Evolutionary conservation across 2,329 filamentous ascomycete species (phyloP).

Genomic region (Monosporascus ibericus): DNA sequence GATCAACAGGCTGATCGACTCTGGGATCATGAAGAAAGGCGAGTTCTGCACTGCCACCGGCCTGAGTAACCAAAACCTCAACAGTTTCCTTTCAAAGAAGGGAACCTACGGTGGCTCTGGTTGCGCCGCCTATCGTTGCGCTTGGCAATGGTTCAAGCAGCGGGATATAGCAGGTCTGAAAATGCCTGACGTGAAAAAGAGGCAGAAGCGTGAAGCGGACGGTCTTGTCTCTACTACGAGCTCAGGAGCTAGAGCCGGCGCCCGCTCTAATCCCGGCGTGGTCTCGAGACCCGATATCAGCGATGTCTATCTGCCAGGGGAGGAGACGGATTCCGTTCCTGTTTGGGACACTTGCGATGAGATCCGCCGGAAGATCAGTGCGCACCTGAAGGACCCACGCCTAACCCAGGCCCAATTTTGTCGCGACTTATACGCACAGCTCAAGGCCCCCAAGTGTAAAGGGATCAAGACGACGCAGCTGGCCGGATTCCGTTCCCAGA

Average conservation of each 20-base stretch:
- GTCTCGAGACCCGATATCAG: constrained; percentile 27
- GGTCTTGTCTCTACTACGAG: not conserved
- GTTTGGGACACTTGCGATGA: constrained; percentile 53
- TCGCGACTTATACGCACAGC: constrained; percentile 31
- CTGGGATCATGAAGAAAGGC: constrained; percentile 13
- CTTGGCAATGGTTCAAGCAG: constrained; percentile 13
- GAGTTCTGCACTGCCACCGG: constrained; percentile 12
- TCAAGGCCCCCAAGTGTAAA: constrained; percentile 25
- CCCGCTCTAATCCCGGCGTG: constrained; percentile 1
- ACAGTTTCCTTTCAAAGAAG: constrained; percentile 6
- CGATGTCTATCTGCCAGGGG: constrained; percentile 35
- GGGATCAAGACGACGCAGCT: constrained; percentile 33
- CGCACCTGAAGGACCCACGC: constrained; percentile 35
- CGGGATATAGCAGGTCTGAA: constrained; percentile 12
- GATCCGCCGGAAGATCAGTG: constrained; percentile 48
- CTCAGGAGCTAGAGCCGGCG: not conserved
- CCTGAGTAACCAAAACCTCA: constrained; percentile 2
- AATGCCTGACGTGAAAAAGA: constrained; percentile 14
- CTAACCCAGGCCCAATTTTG: constrained; percentile 44
- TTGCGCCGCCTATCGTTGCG: constrained; percentile 5
- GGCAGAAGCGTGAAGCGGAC: constrained; percentile 3
- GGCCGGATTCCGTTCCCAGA: constrained; percentile 42
- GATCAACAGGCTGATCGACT: constrained; percentile 13
- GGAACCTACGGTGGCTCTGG: constrained; percentile 2
- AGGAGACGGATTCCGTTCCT: constrained; percentile 33